Evolutionary conservation across 176 grass and related monocot species (phyloP), one percentile per base, ranked within the genome.

Genomic region (Tuctoria greenei): DNA sequence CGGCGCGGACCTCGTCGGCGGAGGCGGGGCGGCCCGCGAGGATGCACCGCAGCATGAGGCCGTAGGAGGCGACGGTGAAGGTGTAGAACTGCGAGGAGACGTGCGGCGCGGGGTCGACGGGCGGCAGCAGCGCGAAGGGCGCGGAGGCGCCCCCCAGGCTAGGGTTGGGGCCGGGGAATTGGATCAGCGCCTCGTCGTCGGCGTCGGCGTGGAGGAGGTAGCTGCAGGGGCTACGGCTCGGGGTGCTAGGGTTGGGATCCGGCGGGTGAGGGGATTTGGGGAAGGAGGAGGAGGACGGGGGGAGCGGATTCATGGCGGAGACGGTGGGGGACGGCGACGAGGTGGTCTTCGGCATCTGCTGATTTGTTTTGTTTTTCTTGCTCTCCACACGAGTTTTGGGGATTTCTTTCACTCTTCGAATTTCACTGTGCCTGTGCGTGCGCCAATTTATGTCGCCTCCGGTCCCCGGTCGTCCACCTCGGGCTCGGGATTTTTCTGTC

Each of bases 51-150:
- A 99, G 78, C 96, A 99, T 99, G 66, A 99, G 80, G 37, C 83
- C 66, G 62, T 99, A 92, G 10, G 91, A 95, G 5, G 91, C 85
- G 10, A 77, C 81, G 50, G 85, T 95, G 66, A 99, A 99, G 47
- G 96, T 99, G 71, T 99, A 99, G 86, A 99, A 99, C 75, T 99
- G 96, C 55, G 96, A 92, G 27, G 96, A 99, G 40, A 99, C 77
- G 82, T 99, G 92, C n/a, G 96, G 85, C 26, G 77, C 68, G 13
- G 96, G 89, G 79, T 99, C 96, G 81, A 99, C 80, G 20, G 77
- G 69, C 31, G 88, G 81, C 44, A 81, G 82, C 61, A 54, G 46
- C 46, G 45, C 45, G 37, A 72, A 28, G 54, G 77, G 72, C 35
- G 31, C 31, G 31, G 31, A 3, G 31, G 31, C 31, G 31, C 18